These are phyloP conservation scores for Yamadazyma membranifaciens DNA, from an alignment of 1,139 yeast species.

Conservation along the genomic window DNA sequence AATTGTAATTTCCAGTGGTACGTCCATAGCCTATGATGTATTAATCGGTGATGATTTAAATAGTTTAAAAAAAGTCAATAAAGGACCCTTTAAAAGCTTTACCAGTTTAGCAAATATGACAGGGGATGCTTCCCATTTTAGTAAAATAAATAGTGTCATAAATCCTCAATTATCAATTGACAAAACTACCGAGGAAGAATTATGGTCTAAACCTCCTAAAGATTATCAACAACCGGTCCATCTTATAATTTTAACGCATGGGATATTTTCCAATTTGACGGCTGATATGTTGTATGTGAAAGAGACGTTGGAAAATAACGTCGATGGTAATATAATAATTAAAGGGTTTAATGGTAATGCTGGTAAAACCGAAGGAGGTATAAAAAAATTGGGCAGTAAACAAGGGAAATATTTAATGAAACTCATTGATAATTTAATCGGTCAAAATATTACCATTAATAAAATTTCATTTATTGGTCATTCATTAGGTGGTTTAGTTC, in stretches of 20 bases:
- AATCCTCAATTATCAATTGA: slow-evolving; percentile 37
- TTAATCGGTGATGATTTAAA: slow-evolving; percentile 47
- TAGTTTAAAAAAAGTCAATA: slow-evolving; percentile 32
- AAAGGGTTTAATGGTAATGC: slow-evolving; percentile 82
- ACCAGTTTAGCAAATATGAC: slow-evolving; percentile 20
- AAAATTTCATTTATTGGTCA: slow-evolving; percentile 88
- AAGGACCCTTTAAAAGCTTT: slow-evolving; percentile 20
- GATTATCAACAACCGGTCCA: slow-evolving; percentile 55
- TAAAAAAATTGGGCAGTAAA: slow-evolving; percentile 75
- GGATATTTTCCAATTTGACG: slow-evolving; percentile 83
- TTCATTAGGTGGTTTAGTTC: slow-evolving; percentile 88
- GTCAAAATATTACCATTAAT: slow-evolving; percentile 33
- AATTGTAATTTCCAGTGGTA: slow-evolving; percentile 66
- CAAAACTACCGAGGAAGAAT: slow-evolving; percentile 57
- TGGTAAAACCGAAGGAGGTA: slow-evolving; percentile 86
- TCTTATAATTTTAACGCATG: slow-evolving; percentile 80
- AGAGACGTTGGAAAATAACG: slow-evolving; percentile 67
- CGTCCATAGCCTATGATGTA: slow-evolving; percentile 68
- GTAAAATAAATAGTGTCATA: slow-evolving; percentile 11
- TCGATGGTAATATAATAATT: slow-evolving; percentile 65
- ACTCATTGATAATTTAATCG: slow-evolving; percentile 38
- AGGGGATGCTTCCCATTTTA: slow-evolving; percentile 8
- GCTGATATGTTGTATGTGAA: slow-evolving; percentile 87
- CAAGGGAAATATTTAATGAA: slow-evolving; percentile 70
- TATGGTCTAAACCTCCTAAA: slow-evolving; percentile 60